Base-by-base conservation (phyloP, 305 asterid genomes). In the Solanum hybrid region DNA sequence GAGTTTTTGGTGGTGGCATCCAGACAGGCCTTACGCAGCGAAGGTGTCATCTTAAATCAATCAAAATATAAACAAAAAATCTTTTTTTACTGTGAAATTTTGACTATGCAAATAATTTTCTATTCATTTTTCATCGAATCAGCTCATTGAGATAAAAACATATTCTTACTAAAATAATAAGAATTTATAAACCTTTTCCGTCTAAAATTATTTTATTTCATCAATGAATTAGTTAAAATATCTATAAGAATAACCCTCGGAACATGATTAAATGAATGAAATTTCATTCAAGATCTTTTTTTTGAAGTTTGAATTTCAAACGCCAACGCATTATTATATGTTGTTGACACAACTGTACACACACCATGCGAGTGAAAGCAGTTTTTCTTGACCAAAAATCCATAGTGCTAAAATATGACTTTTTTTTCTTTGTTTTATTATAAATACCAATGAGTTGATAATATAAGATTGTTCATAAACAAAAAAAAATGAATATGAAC, bases 141-240 rank as follows among this genome's bases (percentile, higher is more conserved):
- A 60, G 3, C 27, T 64, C 29, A n/a, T 0, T 66, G 13, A 17
- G 2, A 17, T 7, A 5, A 42, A 42, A 42, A 16, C 0, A 17
- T 16, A 1, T 17, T 1, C 69, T 56, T 7, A 17, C 2, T 51
- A 17, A 17, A 51, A 51, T 17, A 51, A 0, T 51, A 51, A 51
- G 0, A 51, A 0, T 51, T 51, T 51, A 5, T 1, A 46, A 46
- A 16, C 2, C 0, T 51, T 16, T 51, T 3, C 0, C 4, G 0
- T 16, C 1, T 16, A 51, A 6, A 16, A 51, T 51, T 0, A 7
- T 51, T 51, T 51, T 16, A 56, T 56, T 56, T 3, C 29, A 29
- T 29, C 29, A 29, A 29, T 29, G 29, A 60, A 0, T 20, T 20
- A 60, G 2, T 0, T 0, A 20, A 60, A 60, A 60, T 34, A 56